phyloP scores from a whole-genome alignment of 257 asterid species.

The Solanum ossicruentum region DNA sequence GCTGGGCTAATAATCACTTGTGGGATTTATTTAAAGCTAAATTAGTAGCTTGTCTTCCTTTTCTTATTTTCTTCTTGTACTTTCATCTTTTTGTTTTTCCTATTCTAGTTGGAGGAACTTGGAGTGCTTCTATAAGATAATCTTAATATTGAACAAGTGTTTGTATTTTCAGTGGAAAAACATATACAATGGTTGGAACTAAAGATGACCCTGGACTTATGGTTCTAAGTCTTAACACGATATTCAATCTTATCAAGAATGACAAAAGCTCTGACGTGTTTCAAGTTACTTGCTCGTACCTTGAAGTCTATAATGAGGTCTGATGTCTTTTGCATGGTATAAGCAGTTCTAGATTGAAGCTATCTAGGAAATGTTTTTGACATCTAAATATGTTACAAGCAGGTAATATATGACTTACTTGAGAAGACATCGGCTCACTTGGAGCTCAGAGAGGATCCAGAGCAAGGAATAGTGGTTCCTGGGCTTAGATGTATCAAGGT shows the following conservation, averaged over 20 bases:
- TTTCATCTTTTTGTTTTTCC: background rate
- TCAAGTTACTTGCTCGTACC: constrained; percentile 84
- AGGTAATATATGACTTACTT: constrained; percentile 92
- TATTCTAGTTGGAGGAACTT: background rate
- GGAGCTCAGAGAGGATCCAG: constrained; percentile 95
- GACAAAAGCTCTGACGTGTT: constrained; percentile 57
- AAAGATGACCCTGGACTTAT: constrained; percentile 89
- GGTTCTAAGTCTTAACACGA: constrained; percentile 89
- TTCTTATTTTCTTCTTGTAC: background rate
- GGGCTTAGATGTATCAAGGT: constrained; percentile 91
- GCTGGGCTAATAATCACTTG: background rate
- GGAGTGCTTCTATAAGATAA: background rate
- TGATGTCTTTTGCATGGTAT: constrained; percentile 5
- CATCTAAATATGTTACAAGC: constrained; percentile 15
- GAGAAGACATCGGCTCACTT: constrained; percentile 88
- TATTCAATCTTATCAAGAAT: constrained; percentile 64
- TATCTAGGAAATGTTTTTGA: background rate
- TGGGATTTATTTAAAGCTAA: background rate
- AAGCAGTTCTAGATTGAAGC: background rate
- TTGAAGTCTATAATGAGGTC: constrained; percentile 97
- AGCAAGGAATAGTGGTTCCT: constrained; percentile 81
- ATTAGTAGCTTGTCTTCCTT: background rate
- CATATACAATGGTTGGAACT: constrained; percentile 95
- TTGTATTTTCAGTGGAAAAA: constrained; percentile 61
- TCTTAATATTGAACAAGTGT: background rate